Base-by-base conservation (phyloP, 148 eudicot species). In the Gaultheria prostrata region DNA sequence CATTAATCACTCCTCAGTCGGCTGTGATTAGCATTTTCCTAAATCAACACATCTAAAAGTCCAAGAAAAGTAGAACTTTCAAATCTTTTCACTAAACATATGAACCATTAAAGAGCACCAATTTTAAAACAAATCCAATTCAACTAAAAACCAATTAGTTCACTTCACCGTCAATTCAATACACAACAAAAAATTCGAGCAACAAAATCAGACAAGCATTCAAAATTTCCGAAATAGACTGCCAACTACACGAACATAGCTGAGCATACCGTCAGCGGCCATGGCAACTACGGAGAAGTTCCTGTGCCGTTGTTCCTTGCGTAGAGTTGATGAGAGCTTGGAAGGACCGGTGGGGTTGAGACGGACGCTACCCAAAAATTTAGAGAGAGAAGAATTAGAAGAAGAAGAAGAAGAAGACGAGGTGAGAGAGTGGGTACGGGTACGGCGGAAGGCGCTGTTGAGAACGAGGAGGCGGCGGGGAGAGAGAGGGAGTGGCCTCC, bases 261-360 rank as follows among this genome's bases (percentile, higher is more conserved):
- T 18, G 57, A 15, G 30, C 59, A 12, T 43, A 86, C 87, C 93
- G 14, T 88, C 93, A 80, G 89, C 86, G 32, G 93, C 93, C 92
- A 90, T 89, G 86, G 95, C 90, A 51, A 86, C 85, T 74, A 94
- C 95, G 86, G 92, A 88, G 77, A 94, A 87, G 6, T 83, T 86
- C 49, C 80, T 80, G 65, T 75, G 85, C 67, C 82, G 86, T 1
- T 86, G 86, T 3, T 85, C 77, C 11, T 83, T 84, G 18, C 35
- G 83, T 13, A 46, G 53, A 84, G 79, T 51, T 9, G 84, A 77
- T 6, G 85, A 80, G 59, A 82, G 32, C 77, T 70, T 90, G 48
- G 82, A 48, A 30, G 79, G 45, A 39, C 26, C 15, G 26, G 86
- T 8, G 18, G 81, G 56, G 83, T 83, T 50, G 53, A 92, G 83